Evolutionary conservation across 2,329 filamentous ascomycete species (phyloP), one percentile per base, ranked within the genome.

Genomic region (Penicillium glabrum): DNA sequence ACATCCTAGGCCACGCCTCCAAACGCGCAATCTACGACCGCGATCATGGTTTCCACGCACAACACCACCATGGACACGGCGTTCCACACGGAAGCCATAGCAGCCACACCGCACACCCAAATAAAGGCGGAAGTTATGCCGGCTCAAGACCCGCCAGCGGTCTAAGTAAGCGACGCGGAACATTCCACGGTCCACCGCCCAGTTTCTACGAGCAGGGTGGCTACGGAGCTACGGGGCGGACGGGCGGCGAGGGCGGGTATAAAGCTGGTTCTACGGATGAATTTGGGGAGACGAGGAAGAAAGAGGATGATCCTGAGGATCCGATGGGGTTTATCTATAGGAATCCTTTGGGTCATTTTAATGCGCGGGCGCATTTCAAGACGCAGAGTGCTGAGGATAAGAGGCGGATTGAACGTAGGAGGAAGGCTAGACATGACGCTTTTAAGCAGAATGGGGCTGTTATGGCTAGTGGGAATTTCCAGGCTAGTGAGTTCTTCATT

Each of bases 131-230:
- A 0, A 80, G 77, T 37, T 80, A 82, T 64, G 80, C 78, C 35
- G 81, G 80, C 1, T 78, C 89, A 1, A 85, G 95, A 0, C 87
- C 93, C 0, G 86, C 95, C 0, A 91, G 86, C 1, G 95, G 95
- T 0, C 79, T 99, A 31, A 92, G 88, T 71, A 84, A 88, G 41
- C 84, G 93, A 24, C 82, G 91, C 3, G 85, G 86, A 2, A 82
- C 87, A 5, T 97, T 96, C 74, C 85, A 84, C 21, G 93, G 93
- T 0, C 93, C 95, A 3, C 93, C 95, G 50, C 93, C 93, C 0
- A 90, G 86, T 61, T 98, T 97, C 78, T 97, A 91, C 75, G 83
- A 88, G 19, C 87, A 83, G 59, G 92, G 91, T 5, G 91, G 89
- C 3, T 96, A 91, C 83, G 90, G 90, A 47, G 72, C 77, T 3